Conservation (phyloP, 257 asterid genomes). For the Nicotiana otophora region DNA sequence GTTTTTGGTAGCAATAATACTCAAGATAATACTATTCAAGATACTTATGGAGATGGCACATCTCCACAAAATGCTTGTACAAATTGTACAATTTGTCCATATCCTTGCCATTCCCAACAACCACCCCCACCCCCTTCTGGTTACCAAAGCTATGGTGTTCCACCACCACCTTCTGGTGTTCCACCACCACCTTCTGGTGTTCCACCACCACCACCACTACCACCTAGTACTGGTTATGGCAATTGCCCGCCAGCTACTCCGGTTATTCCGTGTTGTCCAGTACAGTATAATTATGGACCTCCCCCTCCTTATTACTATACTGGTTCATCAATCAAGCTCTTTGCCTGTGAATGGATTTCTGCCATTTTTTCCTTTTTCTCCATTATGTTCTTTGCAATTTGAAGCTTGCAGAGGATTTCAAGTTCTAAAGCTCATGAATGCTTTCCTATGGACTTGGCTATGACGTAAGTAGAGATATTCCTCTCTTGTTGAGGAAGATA, state of each 20-base stretch:
- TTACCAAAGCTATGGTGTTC: too few species aligned
- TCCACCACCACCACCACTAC: conserved; percentile 18
- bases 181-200: conserved; percentile 19
- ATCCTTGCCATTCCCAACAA: conserved; percentile 14
- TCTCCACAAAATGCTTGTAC: conserved; percentile 18
- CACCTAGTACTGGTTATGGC: conserved; percentile 5
- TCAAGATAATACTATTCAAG: not conserved
- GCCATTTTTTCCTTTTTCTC: conserved; percentile 4
- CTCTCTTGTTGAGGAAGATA: not conserved
- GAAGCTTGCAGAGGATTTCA: conserved; percentile 11
- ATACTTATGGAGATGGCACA: conserved; percentile 11
- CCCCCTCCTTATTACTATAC: conserved; percentile 23
- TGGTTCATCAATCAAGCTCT: conserved; percentile 12
- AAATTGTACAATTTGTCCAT: conserved; percentile 27
- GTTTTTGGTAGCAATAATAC: not conserved
- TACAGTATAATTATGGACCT: conserved; percentile 6
- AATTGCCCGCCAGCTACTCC: conserved; percentile 29
- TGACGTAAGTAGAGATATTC: not conserved
- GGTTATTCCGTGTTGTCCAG: conserved; percentile 17
- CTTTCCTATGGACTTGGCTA: too few species aligned
- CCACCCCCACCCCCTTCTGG: conserved; percentile 13
- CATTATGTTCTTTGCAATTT: not conserved
- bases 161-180: conserved; percentile 8
- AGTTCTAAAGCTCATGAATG: not conserved
- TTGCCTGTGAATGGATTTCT: conserved; percentile 6